Evolutionary conservation across 176 grass and related monocot species (phyloP).

Genomic region (Aegilops bicornis): DNA sequence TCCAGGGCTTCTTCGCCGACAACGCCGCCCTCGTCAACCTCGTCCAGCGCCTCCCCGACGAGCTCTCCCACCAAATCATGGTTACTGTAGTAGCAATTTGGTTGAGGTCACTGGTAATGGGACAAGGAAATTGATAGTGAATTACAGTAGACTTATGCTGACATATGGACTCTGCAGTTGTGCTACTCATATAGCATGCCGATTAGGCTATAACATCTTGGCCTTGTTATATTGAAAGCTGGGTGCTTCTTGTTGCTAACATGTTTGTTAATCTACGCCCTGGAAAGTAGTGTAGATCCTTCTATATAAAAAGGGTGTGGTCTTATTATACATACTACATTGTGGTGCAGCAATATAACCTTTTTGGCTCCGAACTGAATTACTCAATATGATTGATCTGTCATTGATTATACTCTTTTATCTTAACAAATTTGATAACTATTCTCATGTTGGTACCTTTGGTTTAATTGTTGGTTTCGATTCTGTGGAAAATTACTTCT

Average conservation of each 20-base stretch:
- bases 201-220: neutral
- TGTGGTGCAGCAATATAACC: neutral
- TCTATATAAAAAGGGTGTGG: neutral
- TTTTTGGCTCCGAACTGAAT: neutral
- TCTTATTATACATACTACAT: neutral
- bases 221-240: constrained; percentile 1
- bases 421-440: neutral
- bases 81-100: constrained; percentile 22
- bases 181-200: neutral
- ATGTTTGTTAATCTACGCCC: constrained; percentile 2
- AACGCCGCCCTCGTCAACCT: constrained; percentile 73
- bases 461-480: constrained; percentile 10
- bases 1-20: constrained; percentile 66
- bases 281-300: neutral
- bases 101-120: neutral
- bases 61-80: constrained; percentile 92
- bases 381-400: constrained; percentile 2
- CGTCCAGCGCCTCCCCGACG: constrained; percentile 71
- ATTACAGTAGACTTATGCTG: neutral
- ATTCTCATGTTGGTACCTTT: constrained; percentile 6
- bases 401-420: neutral
- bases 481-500: constrained; percentile 6
- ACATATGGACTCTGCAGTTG: neutral
- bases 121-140: neutral
- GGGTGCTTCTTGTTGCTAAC: neutral